phyloP scores from a whole-genome alignment of 2,329 filamentous ascomycete genomes.

The Trichoderma koningii region DNA sequence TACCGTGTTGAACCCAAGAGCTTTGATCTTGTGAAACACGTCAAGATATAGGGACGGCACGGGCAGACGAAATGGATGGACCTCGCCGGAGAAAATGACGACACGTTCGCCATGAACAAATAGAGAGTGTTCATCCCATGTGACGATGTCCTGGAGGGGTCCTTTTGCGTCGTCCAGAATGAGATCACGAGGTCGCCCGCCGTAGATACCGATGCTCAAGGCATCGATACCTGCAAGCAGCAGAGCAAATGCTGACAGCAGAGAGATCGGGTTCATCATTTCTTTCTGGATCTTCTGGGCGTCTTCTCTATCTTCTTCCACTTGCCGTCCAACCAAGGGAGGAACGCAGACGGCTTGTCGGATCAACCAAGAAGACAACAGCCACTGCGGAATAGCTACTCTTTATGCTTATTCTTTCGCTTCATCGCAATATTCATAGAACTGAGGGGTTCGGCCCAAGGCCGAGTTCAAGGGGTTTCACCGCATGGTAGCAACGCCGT shows the following conservation, averaged over 20 bases:
- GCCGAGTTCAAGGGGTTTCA: constrained; percentile 4
- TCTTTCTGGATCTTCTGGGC: background rate
- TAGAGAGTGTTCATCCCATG: constrained; percentile 72
- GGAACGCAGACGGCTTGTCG: background rate
- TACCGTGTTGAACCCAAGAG: constrained; percentile 75
- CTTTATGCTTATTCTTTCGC: constrained; percentile 13
- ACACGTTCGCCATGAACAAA: constrained; percentile 69
- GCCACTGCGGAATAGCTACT: background rate
- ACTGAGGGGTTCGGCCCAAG: constrained; percentile 1
- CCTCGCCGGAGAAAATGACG: constrained; percentile 72
- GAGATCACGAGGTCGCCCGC: constrained; percentile 31
- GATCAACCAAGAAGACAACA: too few species aligned
- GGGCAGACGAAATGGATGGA: constrained; percentile 65
- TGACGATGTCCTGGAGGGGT: constrained; percentile 50
- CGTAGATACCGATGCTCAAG: constrained; percentile 28
- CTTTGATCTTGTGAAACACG: constrained; percentile 80
- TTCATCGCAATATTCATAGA: background rate
- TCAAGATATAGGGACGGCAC: constrained; percentile 61
- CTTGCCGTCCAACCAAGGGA: background rate
- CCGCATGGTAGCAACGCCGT: constrained; percentile 1
- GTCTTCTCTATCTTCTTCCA: background rate
- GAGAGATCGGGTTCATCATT: constrained; percentile 33
- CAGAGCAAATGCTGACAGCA: constrained; percentile 28
- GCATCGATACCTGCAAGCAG: constrained; percentile 27
- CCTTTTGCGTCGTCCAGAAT: constrained; percentile 33